Percentiles rank a stretch among this genome's conserved stretches.
These are phyloP conservation scores for Wallacemonas sp. DNA, from an alignment of 208 protist species.

Conservation along the genomic window DNA sequence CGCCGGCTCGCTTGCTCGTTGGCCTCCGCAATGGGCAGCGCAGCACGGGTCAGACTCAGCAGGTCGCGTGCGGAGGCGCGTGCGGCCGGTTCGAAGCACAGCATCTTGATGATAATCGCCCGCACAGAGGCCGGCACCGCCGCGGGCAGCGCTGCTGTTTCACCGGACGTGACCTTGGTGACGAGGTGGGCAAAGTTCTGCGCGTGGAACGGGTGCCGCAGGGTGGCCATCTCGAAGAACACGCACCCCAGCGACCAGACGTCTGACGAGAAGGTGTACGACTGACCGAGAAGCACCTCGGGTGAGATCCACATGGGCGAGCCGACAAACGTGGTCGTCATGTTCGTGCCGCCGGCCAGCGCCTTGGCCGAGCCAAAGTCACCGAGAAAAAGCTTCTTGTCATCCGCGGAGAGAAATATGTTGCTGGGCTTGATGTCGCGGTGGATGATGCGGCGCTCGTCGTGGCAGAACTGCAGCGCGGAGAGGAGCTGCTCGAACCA, in stretches of 20 bases:
- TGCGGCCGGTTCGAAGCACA: conserved; percentile 47
- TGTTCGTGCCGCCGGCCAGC: conserved; percentile 22
- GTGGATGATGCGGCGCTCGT: conserved; percentile 73
- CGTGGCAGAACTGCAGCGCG: conserved; percentile 84
- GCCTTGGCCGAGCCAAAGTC: conserved; percentile 84
- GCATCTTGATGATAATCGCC: conserved; percentile 62
- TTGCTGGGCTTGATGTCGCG: conserved; percentile 93
- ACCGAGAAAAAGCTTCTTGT: conserved; percentile 50
- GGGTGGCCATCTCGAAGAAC: conserved; percentile 73
- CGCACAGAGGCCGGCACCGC: conserved; percentile 39
- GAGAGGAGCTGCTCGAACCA: conserved; percentile 80
- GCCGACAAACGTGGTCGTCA: conserved; percentile 72
- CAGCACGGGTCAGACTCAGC: conserved; percentile 20
- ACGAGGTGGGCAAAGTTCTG: conserved; percentile 80
- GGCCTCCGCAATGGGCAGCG: background rate
- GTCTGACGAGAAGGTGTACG: conserved; percentile 87
- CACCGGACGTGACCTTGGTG: conserved; percentile 72
- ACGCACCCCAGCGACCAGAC: conserved; percentile 87
- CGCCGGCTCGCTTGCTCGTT: conserved; percentile 6
- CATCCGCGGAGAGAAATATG: conserved; percentile 73
- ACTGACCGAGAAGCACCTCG: conserved; percentile 74
- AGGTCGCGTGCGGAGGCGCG: conserved; percentile 41
- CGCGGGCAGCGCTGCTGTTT: conserved; percentile 52
- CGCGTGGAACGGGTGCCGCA: conserved; percentile 54
- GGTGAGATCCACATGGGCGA: conserved; percentile 87